Evolutionary conservation across 352 stramenopile species (phyloP).

Genomic region (Blastocystis hominis): DNA sequence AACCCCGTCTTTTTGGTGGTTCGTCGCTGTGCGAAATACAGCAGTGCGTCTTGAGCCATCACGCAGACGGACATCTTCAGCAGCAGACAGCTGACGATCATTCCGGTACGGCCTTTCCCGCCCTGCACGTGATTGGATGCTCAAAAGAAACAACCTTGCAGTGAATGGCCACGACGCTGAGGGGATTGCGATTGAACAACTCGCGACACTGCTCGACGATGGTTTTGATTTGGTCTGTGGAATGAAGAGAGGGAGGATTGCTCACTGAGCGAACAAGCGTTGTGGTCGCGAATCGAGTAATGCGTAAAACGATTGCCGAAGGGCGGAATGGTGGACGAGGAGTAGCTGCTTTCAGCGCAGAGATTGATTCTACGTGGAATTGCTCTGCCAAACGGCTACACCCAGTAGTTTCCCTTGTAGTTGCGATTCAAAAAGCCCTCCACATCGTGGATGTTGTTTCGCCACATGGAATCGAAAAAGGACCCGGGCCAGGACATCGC

Average conservation of each 20-base stretch:
- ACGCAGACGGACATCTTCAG: not conserved
- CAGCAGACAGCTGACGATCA: slow-evolving; percentile 45
- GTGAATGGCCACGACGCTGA: slow-evolving; percentile 19
- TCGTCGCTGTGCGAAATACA: slow-evolving; percentile 27
- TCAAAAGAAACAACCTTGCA: slow-evolving; percentile 4
- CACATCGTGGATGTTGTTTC: slow-evolving; percentile 58
- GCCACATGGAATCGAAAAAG: slow-evolving; percentile 3
- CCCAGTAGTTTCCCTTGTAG: slow-evolving; percentile 41
- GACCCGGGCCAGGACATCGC: slow-evolving; percentile 58
- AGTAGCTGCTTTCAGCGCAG: slow-evolving; percentile 47
- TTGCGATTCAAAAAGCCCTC: slow-evolving; percentile 39
- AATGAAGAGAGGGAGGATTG: not conserved
- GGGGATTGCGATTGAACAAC: not conserved
- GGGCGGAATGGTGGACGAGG: not conserved
- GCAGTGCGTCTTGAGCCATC: not conserved
- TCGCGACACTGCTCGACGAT: slow-evolving; percentile 11
- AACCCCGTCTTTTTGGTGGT: not conserved
- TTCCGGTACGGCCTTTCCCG: slow-evolving; percentile 57
- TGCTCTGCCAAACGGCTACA: not conserved
- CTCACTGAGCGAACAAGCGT: slow-evolving; percentile 9
- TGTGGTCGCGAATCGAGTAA: slow-evolving; percentile 50
- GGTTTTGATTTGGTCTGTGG: not conserved
- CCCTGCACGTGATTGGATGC: not conserved
- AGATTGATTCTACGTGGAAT: slow-evolving; percentile 36
- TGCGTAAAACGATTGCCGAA: slow-evolving; percentile 23